These are phyloP conservation scores for Suhomyces sp. DNA, from an alignment of 805 yeast genomes.

Conservation along the genomic window DNA sequence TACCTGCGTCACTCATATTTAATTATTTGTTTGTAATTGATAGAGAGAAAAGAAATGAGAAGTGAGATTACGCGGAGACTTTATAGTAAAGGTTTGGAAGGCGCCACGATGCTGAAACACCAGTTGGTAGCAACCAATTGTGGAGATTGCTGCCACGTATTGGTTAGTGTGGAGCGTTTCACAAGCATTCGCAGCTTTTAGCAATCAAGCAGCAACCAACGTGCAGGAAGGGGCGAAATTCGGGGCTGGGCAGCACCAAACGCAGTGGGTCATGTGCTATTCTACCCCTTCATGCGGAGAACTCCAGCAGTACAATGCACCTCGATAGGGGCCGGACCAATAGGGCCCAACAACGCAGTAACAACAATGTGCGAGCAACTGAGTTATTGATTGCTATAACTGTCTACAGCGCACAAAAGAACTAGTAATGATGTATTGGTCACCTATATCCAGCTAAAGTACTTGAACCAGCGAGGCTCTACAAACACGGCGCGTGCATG, in stretches of 20 bases:
- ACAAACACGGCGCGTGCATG: slow-evolving; percentile 68
- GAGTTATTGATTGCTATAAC: not conserved
- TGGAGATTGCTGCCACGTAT: not conserved
- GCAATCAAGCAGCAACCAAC: not conserved
- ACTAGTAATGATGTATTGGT: slow-evolving; percentile 9
- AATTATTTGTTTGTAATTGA: not conserved
- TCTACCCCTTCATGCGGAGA: not conserved
- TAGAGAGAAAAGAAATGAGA: not conserved
- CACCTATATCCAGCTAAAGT: slow-evolving; percentile 40
- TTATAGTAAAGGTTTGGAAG: not conserved
- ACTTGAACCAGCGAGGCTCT: slow-evolving; percentile 87
- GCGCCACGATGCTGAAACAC: not conserved
- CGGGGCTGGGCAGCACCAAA: not conserved
- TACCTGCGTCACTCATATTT: slow-evolving; percentile 42
- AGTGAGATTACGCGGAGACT: not conserved
- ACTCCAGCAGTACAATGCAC: not conserved
- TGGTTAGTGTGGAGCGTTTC: not conserved
- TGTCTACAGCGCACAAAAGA: not conserved
- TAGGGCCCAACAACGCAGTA: not conserved
- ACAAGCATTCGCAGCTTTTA: not conserved
- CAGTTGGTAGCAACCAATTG: not conserved
- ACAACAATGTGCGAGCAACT: not conserved
- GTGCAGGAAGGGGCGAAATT: not conserved
- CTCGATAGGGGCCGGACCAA: not conserved
- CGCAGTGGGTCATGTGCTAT: not conserved